Evolutionary conservation across 2,329 filamentous ascomycete genomes (phyloP), one percentile per base, ranked within the genome.

Genomic region (Paecilomyces niveus): DNA sequence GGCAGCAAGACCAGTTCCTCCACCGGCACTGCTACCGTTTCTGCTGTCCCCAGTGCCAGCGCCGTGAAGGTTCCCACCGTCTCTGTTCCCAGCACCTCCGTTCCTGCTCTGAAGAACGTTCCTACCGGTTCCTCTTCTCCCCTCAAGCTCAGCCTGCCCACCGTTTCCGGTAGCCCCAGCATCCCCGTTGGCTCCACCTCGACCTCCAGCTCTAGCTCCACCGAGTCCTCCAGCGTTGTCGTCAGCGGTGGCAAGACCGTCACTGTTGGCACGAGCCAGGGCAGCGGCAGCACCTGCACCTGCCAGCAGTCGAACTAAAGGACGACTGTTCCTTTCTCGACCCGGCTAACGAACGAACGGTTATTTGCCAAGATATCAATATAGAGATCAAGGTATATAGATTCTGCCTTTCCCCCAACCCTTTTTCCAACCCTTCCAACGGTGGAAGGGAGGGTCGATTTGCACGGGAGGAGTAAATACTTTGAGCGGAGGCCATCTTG

Each of bases 21-120:
- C 50, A 64, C 66, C 61, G 63, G 13, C n/a, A 11, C 18, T 51
- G 59, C 67, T 32, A 63, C 68, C 61, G 63, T 60, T 33, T 62
- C 63, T 33, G 53, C 18, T 22, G 5, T 54, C 53, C 26, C 39
- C 39, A 45, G 39, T 45, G n/a, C 39, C n/a, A 45, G 39, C 39
- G 39, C 39, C 7, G n/a, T 21, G 39, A 45, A 45, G 39, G 39
- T 45, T 5, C 13, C 35, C n/a, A 39, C 31, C n/a, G 33, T 18
- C 26, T 39, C 32, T n/a, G 15, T 45, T 45, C 39, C 39, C 39
- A 45, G 39, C 2, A 13, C 18, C n/a, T 45, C 39, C 18, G 39
- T 13, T 2, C n/a, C 39, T 8, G 32, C 10, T 33, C 5, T 45
- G 15, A 45, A 29, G 26, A 29, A 45, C 32, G 9, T 33, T 7